Evolutionary conservation across 805 yeast genomes (phyloP).

Genomic region (Sporopachydermia lactativora): DNA sequence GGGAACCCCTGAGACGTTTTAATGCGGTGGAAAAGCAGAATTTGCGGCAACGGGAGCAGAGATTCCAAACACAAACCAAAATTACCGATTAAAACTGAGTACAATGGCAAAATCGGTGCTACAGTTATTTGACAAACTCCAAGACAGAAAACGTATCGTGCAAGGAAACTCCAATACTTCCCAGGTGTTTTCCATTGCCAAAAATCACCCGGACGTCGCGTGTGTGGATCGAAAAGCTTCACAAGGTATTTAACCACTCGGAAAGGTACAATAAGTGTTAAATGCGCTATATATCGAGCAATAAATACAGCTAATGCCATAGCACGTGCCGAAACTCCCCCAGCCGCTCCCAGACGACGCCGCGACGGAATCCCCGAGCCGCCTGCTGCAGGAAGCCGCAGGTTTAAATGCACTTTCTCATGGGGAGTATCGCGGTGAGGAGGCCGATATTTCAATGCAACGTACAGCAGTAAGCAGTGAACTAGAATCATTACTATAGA

Average conservation of each 20-base stretch:
- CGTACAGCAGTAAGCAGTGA: conserved; percentile 49
- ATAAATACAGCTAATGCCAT: conserved; percentile 3
- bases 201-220: conserved; percentile 46
- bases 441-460: conserved; percentile 43
- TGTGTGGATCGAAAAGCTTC: conserved; percentile 57
- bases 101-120: conserved; percentile 18
- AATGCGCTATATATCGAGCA: conserved; percentile 11
- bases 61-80: conserved; percentile 36
- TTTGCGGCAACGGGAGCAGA: conserved; percentile 63
- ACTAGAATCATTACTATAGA: conserved; percentile 75
- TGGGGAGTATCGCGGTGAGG: background rate
- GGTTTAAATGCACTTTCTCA: conserved; percentile 1
- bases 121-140: conserved; percentile 28
- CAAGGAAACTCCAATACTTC: conserved; percentile 50
- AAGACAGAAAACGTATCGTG: conserved; percentile 28
- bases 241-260: conserved; percentile 25
- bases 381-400: background rate
- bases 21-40: conserved; percentile 49
- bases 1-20: conserved; percentile 71
- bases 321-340: background rate
- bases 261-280: conserved; percentile 8
- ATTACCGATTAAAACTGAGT: conserved; percentile 37
- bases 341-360: background rate
- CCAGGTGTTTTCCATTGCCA: conserved; percentile 75
- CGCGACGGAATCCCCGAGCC: conserved; percentile 6